A percentile compares a stretch with the other conserved stretches of the same genome.
These are phyloP conservation scores for Bipolaris bicolor DNA, from an alignment of 2,329 filamentous ascomycete genomes.

Conservation along the genomic window DNA sequence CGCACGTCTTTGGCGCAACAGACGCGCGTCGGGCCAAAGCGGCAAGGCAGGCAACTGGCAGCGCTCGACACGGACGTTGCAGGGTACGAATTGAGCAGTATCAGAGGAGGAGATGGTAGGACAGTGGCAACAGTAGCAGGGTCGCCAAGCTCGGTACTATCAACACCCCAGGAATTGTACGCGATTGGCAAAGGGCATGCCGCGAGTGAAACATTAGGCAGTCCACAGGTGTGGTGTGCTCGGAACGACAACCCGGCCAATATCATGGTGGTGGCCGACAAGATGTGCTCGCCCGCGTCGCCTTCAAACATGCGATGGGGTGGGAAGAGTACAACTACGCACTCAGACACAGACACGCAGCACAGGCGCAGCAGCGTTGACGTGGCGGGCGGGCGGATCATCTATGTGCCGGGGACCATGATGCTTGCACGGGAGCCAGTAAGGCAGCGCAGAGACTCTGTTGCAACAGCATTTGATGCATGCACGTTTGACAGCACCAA, in stretches of 20 bases:
- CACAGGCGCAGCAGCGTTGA: conserved; percentile 1
- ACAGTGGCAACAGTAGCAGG: conserved; percentile 13
- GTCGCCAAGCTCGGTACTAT: conserved; percentile 37
- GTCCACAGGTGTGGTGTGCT: conserved; percentile 10
- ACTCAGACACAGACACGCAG: no score
- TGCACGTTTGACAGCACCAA: conserved; percentile 37
- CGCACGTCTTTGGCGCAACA: conserved; percentile 24
- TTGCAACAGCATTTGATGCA: conserved; percentile 49
- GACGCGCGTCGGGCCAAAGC: conserved; percentile 30
- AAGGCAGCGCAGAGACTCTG: conserved; percentile 48
- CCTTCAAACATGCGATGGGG: conserved; percentile 22
- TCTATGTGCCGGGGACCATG: conserved; percentile 53
- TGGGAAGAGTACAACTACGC: not conserved
- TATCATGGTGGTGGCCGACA: conserved; percentile 14
- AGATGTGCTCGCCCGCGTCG: conserved; percentile 11
- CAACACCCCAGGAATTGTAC: conserved; percentile 42
- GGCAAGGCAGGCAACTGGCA: conserved; percentile 29
- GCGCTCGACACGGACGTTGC: conserved; percentile 33
- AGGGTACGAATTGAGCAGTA: conserved; percentile 19
- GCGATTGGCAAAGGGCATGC: conserved; percentile 13
- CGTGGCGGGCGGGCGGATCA: conserved; percentile 12
- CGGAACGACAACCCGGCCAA: conserved; percentile 18
- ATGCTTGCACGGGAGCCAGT: conserved; percentile 40
- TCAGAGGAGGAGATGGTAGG: no score
- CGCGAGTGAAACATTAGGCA: conserved; percentile 14